A percentile compares a stretch with the other conserved stretches of the same genome.
phyloP scores from a whole-genome alignment of 208 protist species.

The Acanthamoeba quina region DNA sequence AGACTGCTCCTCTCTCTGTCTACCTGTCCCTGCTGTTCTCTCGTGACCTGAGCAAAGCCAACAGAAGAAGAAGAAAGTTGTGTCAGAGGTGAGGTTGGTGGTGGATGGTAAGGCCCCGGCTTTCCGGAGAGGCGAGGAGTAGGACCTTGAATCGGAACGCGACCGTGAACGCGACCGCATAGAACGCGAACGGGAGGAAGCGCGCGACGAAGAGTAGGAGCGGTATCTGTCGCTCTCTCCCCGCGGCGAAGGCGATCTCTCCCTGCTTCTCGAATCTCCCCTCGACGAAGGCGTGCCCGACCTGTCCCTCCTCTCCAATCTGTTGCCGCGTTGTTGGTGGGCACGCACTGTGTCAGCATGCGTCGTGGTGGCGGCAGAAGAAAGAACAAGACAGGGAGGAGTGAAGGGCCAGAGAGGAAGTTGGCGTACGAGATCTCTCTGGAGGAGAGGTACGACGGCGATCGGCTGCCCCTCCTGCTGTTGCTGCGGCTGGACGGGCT shows the following conservation, averaged over 20 bases:
- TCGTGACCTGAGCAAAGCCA: no score
- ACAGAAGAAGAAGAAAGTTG: no score
- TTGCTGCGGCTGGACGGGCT: not conserved
- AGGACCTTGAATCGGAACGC: no score
- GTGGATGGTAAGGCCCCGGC: no score
- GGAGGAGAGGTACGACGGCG: not conserved
- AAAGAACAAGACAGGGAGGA: no score
- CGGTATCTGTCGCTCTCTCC: not conserved
- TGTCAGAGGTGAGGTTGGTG: no score
- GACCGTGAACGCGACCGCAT: not conserved
- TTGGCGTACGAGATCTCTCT: not conserved
- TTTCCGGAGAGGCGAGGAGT: no score
- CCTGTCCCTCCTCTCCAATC: not conserved
- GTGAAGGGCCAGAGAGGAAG: no score
- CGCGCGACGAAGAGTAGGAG: not conserved
- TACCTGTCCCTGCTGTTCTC: no score
- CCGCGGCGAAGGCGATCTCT: not conserved
- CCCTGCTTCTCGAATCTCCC: slow-evolving; percentile 3
- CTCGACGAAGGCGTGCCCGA: slow-evolving; percentile 1
- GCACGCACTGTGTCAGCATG: not conserved
- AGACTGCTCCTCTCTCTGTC: no score
- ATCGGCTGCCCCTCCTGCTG: not conserved
- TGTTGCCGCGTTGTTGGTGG: not conserved
- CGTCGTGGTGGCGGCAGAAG: no score
- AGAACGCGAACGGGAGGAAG: not conserved